These are phyloP conservation scores for Candida boleticola DNA, from an alignment of 805 yeast species.

Conservation along the genomic window DNA sequence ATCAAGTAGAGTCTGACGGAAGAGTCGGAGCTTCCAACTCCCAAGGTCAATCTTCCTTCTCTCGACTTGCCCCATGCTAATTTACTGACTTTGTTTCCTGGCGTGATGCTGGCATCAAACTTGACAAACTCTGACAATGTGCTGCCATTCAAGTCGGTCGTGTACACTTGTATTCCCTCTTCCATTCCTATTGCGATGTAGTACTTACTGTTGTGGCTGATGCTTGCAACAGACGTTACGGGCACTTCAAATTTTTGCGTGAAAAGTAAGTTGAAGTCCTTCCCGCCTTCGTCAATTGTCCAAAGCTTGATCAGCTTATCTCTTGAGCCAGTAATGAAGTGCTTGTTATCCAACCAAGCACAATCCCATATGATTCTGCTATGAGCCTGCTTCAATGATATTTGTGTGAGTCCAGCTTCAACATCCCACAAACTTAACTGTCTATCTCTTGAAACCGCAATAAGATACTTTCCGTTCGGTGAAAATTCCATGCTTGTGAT, in stretches of 20 bases:
- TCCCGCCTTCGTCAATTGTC: constrained; percentile 44
- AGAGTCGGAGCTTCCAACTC: constrained; percentile 64
- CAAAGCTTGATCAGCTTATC: constrained; percentile 79
- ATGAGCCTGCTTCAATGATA: constrained; percentile 70
- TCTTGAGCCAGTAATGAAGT: constrained; percentile 83
- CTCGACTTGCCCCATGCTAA: constrained; percentile 31
- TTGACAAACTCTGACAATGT: constrained; percentile 21
- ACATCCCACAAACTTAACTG: constrained; percentile 71
- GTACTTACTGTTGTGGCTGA: constrained; percentile 14
- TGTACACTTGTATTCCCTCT: constrained; percentile 55
- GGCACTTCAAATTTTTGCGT: constrained; percentile 51
- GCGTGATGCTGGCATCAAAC: constrained; percentile 44
- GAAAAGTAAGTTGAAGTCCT: constrained; percentile 31
- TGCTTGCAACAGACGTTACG: constrained; percentile 60
- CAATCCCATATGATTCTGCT: constrained; percentile 94
- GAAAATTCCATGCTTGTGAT: constrained; percentile 82
- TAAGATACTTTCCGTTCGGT: constrained; percentile 57
- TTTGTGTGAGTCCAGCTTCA: constrained; percentile 30
- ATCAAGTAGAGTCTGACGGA: constrained; percentile 50
- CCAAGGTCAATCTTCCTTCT: constrained; percentile 37
- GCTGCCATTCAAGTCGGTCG: constrained; percentile 27
- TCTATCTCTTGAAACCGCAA: constrained; percentile 88
- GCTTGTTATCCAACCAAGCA: constrained; percentile 56
- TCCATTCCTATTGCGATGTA: constrained; percentile 69
- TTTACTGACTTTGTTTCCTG: constrained; percentile 62